Percentiles rank a stretch among this genome's conserved stretches.
phyloP scores from a whole-genome alignment of 768 basidiomycete species.

The Chalciporus pseudorubinellus region DNA sequence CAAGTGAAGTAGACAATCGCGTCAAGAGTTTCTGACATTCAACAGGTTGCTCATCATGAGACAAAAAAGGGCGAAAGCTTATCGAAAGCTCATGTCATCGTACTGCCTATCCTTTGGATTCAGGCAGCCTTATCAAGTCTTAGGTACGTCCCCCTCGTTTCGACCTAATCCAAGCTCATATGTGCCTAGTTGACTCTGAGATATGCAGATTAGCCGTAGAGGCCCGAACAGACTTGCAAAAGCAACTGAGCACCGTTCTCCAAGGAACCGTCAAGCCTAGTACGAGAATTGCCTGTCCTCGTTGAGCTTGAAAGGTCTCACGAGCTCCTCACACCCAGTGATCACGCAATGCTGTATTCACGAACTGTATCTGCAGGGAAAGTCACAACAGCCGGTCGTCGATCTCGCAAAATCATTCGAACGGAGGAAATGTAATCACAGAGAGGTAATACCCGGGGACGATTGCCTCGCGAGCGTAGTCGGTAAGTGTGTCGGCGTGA shows the following conservation, averaged over 20 bases:
- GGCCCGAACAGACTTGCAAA: conserved; percentile 71
- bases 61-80: conserved; percentile 93
- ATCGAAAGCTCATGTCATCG: conserved; percentile 90
- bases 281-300: conserved; percentile 41
- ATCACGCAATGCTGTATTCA: conserved; percentile 98
- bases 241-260: conserved; percentile 72
- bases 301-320: conserved; percentile 24
- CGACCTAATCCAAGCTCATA: conserved; percentile 6
- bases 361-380: conserved; percentile 85
- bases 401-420: conserved; percentile 94
- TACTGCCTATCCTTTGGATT: conserved; percentile 89
- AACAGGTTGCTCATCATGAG: conserved; percentile 55
- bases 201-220: conserved; percentile 70
- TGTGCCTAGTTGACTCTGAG: conserved; percentile 71
- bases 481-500: conserved; percentile 43
- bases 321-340: conserved; percentile 67
- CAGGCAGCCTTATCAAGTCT: conserved; percentile 89
- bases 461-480: conserved; percentile 82
- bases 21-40: background rate
- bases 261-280: conserved; percentile 91
- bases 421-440: conserved; percentile 91
- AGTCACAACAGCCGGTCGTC: conserved; percentile 65
- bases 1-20: no score
- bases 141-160: conserved; percentile 51
- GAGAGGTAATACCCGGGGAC: conserved; percentile 77